Percentiles rank a stretch among this genome's conserved stretches.
Evolutionary conservation across 768 basidiomycete species (phyloP).

Genomic region (Sporobolomyces roseus): DNA sequence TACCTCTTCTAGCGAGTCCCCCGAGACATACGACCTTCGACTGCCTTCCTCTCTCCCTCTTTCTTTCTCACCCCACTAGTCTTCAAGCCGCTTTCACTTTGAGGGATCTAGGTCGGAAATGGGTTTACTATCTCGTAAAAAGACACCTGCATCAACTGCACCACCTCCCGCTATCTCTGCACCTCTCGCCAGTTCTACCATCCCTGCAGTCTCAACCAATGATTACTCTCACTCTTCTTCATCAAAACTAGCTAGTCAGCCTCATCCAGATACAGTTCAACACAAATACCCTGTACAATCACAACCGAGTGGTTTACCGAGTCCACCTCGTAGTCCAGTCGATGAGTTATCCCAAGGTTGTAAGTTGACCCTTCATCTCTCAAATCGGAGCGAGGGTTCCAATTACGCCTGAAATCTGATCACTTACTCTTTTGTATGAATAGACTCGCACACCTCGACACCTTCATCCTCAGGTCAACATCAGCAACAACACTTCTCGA

Average conservation of each 20-base stretch:
- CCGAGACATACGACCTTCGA: too few species aligned
- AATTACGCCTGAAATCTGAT: too few species aligned
- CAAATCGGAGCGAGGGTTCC: too few species aligned
- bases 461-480: neutral
- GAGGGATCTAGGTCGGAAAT: conserved; percentile 12
- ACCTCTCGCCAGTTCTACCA: conserved; percentile 6
- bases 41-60: too few species aligned
- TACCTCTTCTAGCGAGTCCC: too few species aligned
- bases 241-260: neutral
- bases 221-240: conserved; percentile 21
- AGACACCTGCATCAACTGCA: conserved; percentile 5
- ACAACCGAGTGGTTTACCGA: conserved; percentile 24
- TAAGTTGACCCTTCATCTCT: conserved; percentile 23
- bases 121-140: conserved; percentile 40
- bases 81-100: neutral
- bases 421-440: neutral
- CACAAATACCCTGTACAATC: conserved; percentile 6
- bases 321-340: conserved; percentile 39
- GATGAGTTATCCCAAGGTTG: conserved; percentile 12
- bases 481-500: conserved; percentile 2
- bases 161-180: conserved; percentile 33
- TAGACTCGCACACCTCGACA: conserved; percentile 28
- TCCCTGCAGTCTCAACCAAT: conserved; percentile 16
- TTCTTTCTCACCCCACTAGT: neutral
- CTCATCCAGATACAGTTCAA: neutral